Conservation (phyloP, 2,329 filamentous ascomycete genomes). For the Fusarium anthophilum region DNA sequence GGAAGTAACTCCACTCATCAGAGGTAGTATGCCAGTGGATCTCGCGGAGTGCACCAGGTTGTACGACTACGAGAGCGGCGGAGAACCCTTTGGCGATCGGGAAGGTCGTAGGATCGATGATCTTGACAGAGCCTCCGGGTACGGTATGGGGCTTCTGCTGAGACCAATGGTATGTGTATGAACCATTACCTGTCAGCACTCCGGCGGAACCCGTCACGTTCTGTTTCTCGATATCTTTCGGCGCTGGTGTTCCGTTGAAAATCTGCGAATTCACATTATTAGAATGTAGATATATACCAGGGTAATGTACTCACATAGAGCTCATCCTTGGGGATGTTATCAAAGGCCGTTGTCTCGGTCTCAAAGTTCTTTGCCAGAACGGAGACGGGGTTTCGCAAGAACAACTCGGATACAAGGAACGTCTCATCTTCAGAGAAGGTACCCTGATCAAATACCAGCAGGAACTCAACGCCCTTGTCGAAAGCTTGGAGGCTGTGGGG, state of each 20-base stretch:
- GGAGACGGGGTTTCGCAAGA: slow-evolving; percentile 8
- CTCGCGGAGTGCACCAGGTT: slow-evolving; percentile 6
- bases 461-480: slow-evolving; percentile 6
- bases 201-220: not conserved
- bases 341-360: slow-evolving; percentile 9
- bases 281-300: accelerated
- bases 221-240: slow-evolving; percentile 12
- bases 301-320: not conserved
- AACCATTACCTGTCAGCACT: not conserved
- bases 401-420: slow-evolving; percentile 12
- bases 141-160: slow-evolving; percentile 13
- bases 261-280: not conserved
- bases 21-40: slow-evolving; percentile 19
- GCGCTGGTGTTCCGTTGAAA: slow-evolving; percentile 9
- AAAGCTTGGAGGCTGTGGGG: slow-evolving; percentile 10
- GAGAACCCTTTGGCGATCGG: slow-evolving; percentile 8
- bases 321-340: slow-evolving; percentile 7
- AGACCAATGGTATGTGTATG: slow-evolving; percentile 22
- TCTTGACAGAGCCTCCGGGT: slow-evolving; percentile 9
- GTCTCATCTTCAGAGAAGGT: slow-evolving; percentile 11
- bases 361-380: slow-evolving; percentile 22
- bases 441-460: slow-evolving; percentile 8
- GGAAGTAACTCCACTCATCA: slow-evolving; percentile 16
- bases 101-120: slow-evolving; percentile 2
- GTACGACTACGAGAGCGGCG: not conserved